These are phyloP conservation scores for Westerdykella ornata DNA, from an alignment of 2,329 filamentous ascomycete genomes.

Conservation along the genomic window DNA sequence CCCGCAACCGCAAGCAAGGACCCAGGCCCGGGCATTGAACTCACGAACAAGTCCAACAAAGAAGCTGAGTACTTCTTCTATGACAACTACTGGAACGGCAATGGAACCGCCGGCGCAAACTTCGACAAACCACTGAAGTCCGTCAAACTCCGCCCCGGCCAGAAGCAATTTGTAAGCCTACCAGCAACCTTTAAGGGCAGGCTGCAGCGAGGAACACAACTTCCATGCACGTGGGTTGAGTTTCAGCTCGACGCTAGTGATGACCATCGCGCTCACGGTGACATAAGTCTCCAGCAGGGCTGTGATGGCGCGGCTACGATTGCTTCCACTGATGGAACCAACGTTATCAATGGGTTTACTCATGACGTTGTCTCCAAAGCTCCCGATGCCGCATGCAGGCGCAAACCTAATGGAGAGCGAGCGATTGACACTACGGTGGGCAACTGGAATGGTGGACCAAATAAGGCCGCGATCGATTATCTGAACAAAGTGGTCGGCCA, in stretches of 20 bases:
- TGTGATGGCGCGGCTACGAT: constrained; percentile 38
- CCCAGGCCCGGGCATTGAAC: constrained; percentile 31
- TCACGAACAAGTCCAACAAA: constrained; percentile 35
- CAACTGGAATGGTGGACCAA: constrained; percentile 36
- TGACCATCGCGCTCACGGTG: constrained; percentile 36
- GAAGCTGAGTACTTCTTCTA: constrained; percentile 37
- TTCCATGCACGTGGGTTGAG: constrained; percentile 39
- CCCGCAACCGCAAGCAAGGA: background rate
- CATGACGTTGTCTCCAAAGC: constrained; percentile 32
- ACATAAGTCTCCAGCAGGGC: constrained; percentile 36
- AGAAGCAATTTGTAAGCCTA: constrained; percentile 28
- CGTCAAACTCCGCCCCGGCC: constrained; percentile 28
- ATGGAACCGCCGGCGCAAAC: constrained; percentile 37
- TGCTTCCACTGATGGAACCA: constrained; percentile 34
- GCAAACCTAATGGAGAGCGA: constrained; percentile 31
- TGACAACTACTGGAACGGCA: constrained; percentile 40
- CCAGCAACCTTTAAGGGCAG: constrained; percentile 30
- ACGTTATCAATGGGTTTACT: constrained; percentile 8
- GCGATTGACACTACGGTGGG: constrained; percentile 34
- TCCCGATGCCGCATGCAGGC: constrained; percentile 27
- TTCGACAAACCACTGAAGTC: constrained; percentile 37
- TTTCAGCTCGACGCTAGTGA: constrained; percentile 37
- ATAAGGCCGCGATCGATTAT: constrained; percentile 30
- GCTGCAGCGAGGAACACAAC: constrained; percentile 36
- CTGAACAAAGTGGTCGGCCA: constrained; percentile 7